These are phyloP conservation scores for Parmelia sp. DNA, from an alignment of 495 filamentous ascomycete species.

Conservation along the genomic window DNA sequence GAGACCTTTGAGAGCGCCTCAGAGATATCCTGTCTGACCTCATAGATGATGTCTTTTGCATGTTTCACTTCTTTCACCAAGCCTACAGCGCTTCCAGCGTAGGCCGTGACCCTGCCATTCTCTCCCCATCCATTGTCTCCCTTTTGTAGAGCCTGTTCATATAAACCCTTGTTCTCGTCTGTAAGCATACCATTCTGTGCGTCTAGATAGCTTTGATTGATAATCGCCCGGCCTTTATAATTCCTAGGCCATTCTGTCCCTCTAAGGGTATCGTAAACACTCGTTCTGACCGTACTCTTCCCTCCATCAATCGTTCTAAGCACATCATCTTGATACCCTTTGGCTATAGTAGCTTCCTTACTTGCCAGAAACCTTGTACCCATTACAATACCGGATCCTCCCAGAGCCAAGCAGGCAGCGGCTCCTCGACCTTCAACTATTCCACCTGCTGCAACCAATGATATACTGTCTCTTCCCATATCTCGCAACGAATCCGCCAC, in stretches of 20 bases:
- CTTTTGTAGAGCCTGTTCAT: constrained; percentile 44
- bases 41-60: constrained; percentile 32
- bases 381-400: constrained; percentile 57
- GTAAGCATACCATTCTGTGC: constrained; percentile 40
- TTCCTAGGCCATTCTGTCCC: constrained; percentile 58
- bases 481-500: constrained; percentile 45
- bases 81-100: constrained; percentile 48
- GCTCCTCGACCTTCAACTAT: constrained; percentile 57
- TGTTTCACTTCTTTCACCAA: constrained; percentile 31
- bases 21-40: constrained; percentile 24
- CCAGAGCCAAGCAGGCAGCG: constrained; percentile 57
- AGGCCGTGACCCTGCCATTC: constrained; percentile 56
- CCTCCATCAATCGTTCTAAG: constrained; percentile 57
- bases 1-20: constrained; percentile 12
- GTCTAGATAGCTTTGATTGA: constrained; percentile 57
- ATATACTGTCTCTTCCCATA: constrained; percentile 31
- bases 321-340: constrained; percentile 52
- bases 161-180: constrained; percentile 50
- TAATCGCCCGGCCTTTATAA: constrained; percentile 55
- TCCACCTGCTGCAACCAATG: constrained; percentile 63
- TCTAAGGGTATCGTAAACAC: constrained; percentile 59
- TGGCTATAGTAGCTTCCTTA: constrained; percentile 50
- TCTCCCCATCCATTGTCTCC: constrained; percentile 52
- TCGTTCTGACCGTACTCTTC: constrained; percentile 54
- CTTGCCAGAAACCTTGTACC: constrained; percentile 64